Percentiles rank a stretch among this genome's conserved stretches.
phyloP scores from a whole-genome alignment of 345 rosid genomes.

The Moricandia moricandioides region DNA sequence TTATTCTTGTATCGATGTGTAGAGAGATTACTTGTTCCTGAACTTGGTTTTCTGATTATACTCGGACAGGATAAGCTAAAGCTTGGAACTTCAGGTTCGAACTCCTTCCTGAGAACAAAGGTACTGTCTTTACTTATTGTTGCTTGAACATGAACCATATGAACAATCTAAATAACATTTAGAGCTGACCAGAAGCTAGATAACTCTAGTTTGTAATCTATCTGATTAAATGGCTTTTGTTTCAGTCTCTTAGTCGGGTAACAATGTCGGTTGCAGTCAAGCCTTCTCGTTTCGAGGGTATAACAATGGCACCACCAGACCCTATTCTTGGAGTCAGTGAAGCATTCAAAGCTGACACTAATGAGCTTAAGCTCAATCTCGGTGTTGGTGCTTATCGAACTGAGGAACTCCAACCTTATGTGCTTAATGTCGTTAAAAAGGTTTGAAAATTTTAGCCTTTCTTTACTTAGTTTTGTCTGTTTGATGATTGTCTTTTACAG shows the following conservation, averaged over 20 bases:
- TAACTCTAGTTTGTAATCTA: not conserved
- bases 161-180: not conserved
- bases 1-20: no score
- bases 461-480: not conserved
- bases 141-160: not conserved
- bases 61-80: not conserved
- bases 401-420: slow-evolving; percentile 92
- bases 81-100: not conserved
- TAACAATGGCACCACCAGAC: slow-evolving; percentile 97
- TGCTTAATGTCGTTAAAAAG: slow-evolving; percentile 93
- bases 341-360: slow-evolving; percentile 81
- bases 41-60: not conserved
- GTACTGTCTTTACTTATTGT: not conserved
- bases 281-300: slow-evolving; percentile 77
- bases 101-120: not conserved
- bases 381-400: slow-evolving; percentile 98
- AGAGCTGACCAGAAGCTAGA: not conserved
- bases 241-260: slow-evolving; percentile 63
- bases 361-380: slow-evolving; percentile 86
- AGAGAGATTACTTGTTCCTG: no score
- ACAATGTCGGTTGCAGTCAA: slow-evolving; percentile 62
- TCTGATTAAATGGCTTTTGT: slow-evolving; percentile 18
- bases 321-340: slow-evolving; percentile 96
- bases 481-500: not conserved
- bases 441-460: slow-evolving; percentile 35